These are phyloP conservation scores for Saprolegnia parasitica DNA, from an alignment of 352 stramenopile species.

Conservation along the genomic window DNA sequence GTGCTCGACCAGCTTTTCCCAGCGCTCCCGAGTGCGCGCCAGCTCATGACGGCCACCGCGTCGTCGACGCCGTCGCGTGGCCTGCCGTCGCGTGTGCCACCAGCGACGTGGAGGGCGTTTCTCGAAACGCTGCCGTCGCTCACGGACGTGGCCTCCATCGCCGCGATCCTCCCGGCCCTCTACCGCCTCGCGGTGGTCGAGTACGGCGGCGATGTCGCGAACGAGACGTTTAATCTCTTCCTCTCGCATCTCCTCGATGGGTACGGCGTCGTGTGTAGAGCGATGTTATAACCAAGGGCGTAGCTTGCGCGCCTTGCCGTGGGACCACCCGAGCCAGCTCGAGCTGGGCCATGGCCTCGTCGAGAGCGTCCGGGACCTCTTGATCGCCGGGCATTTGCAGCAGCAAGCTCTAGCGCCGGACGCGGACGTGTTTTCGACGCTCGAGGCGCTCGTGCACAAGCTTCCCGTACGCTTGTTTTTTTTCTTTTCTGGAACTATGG, in stretches of 20 bases:
- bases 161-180: slow-evolving; percentile 12
- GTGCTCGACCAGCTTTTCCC: slow-evolving; percentile 11
- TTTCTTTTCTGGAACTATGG: background rate
- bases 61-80: background rate
- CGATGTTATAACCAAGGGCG: background rate
- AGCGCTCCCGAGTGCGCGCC: background rate
- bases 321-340: slow-evolving; percentile 9
- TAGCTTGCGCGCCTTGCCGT: background rate
- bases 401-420: background rate
- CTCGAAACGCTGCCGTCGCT: background rate
- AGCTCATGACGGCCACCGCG: background rate
- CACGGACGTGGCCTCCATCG: background rate
- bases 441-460: background rate
- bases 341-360: background rate
- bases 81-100: background rate
- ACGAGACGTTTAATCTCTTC: background rate
- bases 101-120: background rate
- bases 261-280: background rate
- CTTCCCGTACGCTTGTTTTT: background rate
- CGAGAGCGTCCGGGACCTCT: background rate
- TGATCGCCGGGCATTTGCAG: background rate
- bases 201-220: background rate
- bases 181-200: slow-evolving; percentile 2
- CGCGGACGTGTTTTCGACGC: background rate
- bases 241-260: background rate